Percentiles rank a stretch among this genome's conserved stretches.
These are phyloP conservation scores for Candida tammaniensis DNA, from an alignment of 805 yeast species.

Conservation along the genomic window DNA sequence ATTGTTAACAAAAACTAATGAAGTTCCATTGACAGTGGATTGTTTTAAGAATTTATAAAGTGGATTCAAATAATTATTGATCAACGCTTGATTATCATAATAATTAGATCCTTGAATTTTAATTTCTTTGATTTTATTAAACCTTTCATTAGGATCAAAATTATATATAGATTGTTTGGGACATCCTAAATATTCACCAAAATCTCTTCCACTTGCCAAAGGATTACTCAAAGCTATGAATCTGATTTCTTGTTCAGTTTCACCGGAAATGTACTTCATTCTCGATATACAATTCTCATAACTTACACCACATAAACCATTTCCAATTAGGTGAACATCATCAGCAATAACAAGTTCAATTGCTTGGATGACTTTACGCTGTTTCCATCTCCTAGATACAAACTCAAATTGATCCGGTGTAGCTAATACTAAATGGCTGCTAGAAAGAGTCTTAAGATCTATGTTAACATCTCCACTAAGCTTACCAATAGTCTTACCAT, in stretches of 20 bases:
- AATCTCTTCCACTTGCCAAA: constrained; percentile 69
- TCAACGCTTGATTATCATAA: constrained; percentile 32
- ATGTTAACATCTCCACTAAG: constrained; percentile 51
- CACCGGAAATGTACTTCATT: constrained; percentile 65
- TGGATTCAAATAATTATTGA: constrained; percentile 52
- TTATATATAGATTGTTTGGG: constrained; percentile 60
- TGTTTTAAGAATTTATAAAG: constrained; percentile 41
- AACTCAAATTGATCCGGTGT: constrained; percentile 79
- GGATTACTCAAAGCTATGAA: constrained; percentile 70
- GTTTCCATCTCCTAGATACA: constrained; percentile 80
- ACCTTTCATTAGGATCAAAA: constrained; percentile 63
- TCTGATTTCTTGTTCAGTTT: constrained; percentile 54
- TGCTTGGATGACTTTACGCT: constrained; percentile 62
- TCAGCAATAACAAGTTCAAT: constrained; percentile 72
- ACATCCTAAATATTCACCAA: constrained; percentile 87
- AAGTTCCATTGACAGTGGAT: constrained; percentile 8
- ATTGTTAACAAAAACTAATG: constrained; percentile 10
- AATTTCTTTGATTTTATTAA: constrained; percentile 52
- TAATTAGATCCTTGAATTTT: constrained; percentile 48
- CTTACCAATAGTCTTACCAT: constrained; percentile 53
- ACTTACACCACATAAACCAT: constrained; percentile 50
- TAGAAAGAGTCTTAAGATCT: constrained; percentile 56
- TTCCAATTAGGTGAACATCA: constrained; percentile 57
- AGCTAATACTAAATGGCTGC: constrained; percentile 65
- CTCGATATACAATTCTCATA: constrained; percentile 75